Conservation (phyloP, 371 early-diverging fungal genomes). For the Batkoa obscura region DNA sequence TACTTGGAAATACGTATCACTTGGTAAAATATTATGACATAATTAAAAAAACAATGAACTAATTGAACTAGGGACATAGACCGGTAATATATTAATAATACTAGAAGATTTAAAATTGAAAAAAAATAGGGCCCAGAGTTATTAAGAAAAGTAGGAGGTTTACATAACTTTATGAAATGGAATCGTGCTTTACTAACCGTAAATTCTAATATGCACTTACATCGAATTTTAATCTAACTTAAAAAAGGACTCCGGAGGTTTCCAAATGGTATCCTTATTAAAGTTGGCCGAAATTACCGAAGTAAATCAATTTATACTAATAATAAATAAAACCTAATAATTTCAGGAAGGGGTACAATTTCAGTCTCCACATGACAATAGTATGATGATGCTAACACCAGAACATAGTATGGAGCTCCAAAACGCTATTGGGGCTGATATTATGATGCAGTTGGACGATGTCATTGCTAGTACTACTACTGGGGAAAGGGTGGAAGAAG, state of each 20-base stretch:
- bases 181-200: constrained; percentile 66
- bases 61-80: constrained; percentile 7
- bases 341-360: constrained; percentile 75
- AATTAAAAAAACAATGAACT: too few species aligned
- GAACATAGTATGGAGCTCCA: constrained; percentile 87
- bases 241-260: constrained; percentile 70
- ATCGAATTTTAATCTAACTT: background rate
- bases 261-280: constrained; percentile 85
- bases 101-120: background rate
- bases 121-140: constrained; percentile 48
- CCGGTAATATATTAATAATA: constrained; percentile 6
- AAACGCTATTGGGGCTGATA: constrained; percentile 92
- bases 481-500: constrained; percentile 73
- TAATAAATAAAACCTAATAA: background rate
- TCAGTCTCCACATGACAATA: constrained; percentile 64
- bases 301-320: constrained; percentile 6
- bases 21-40: constrained; percentile 24
- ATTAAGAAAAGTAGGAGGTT: constrained; percentile 52
- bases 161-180: constrained; percentile 84
- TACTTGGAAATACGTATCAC: constrained; percentile 87
- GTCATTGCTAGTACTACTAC: constrained; percentile 77
- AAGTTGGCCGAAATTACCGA: constrained; percentile 79
- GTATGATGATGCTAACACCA: constrained; percentile 78
- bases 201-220: constrained; percentile 4
- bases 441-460: constrained; percentile 96